Evolutionary conservation across 257 asterid genomes (phyloP), one percentile per base, ranked within the genome.

Genomic region (Lycium barbarum): DNA sequence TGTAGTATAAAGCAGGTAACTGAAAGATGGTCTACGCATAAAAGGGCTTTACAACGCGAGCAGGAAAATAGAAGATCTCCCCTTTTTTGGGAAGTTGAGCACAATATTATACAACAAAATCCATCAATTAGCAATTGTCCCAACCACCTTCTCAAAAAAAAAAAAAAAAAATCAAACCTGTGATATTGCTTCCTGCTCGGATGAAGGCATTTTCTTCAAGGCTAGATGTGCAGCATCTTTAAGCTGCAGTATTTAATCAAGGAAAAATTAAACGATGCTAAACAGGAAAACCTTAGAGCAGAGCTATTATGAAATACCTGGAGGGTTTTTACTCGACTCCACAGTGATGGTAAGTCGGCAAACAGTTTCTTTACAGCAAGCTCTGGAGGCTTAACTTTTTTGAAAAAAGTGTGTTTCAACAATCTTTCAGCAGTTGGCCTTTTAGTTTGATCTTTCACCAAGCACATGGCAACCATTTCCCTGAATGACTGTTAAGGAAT

Each of bases 391-490:
- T 95, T 94, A 35, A 94, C 96, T 87, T 83, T 91, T 93, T 92
- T 97, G 93, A 95, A 97, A 90, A 95, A 97, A 1, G 97, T 90
- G 88, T 97, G 98, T 79, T 92, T 95, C 87, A 95, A 89, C 93
- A 97, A 85, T 84, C 92, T 97, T 82, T 97, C 99, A 49, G 98
- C 98, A 82, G 98, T 92, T 54, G 99, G 99, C 90, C 99, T 95
- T 90, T 97, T 97, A 43, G 96, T 94, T 90, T 93, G 98, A 90
- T 97, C 99, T 90, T 97, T 97, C 85, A 97, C 98, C 98, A 97
- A 91, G 93, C 99, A 97, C 98, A 97, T 97, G 72, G 99, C 98
- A 88, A 97, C 99, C 98, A 97, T 91, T 89, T 97, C 99, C 91
- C 94, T 97, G 88, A 97, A 97, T 82, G 98, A 95, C 99, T 97